A percentile compares a stretch with the other conserved stretches of the same genome.
Conservation (phyloP, 768 basidiomycete genomes). For the Tricholoma hemisulphureum region DNA sequence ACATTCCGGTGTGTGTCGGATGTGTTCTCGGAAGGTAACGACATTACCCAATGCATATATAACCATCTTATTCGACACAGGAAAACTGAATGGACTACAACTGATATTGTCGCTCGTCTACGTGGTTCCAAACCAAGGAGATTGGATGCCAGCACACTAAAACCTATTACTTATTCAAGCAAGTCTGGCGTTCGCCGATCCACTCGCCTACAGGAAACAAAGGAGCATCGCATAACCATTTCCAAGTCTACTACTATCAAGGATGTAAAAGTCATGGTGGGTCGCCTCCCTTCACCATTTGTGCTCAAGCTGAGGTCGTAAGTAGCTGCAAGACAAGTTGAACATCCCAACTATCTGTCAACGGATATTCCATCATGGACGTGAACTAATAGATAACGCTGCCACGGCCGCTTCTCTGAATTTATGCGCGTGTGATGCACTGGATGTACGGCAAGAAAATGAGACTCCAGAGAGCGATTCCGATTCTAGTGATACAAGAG, state of each 20-base stretch:
- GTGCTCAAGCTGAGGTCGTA: constrained; percentile 3
- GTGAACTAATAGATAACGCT: constrained; percentile 64
- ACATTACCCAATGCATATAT: not conserved
- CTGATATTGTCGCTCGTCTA: constrained; percentile 61
- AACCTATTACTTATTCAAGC: constrained; percentile 29
- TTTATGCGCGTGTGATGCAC: constrained; percentile 52
- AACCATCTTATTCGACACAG: constrained; percentile 26
- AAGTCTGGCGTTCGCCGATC: constrained; percentile 59
- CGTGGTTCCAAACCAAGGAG: constrained; percentile 19
- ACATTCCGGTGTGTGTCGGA: constrained; percentile 54
- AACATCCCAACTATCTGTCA: constrained; percentile 77
- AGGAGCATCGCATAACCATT: constrained; percentile 53
- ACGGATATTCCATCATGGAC: constrained; percentile 58
- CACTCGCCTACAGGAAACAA: constrained; percentile 61
- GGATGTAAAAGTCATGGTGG: constrained; percentile 73
- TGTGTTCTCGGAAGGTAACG: constrained; percentile 61
- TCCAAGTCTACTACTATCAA: constrained; percentile 69
- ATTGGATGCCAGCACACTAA: constrained; percentile 12
- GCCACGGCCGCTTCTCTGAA: constrained; percentile 55
- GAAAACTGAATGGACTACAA: constrained; percentile 54
- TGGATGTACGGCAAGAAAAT: constrained; percentile 64
- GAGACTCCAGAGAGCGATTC: constrained; percentile 58
- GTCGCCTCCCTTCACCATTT: constrained; percentile 17
- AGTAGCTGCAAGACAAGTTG: constrained; percentile 60
- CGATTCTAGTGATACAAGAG: constrained; percentile 47